phyloP scores from a whole-genome alignment of 306 rosid species.

The Canavalia gladiata region DNA sequence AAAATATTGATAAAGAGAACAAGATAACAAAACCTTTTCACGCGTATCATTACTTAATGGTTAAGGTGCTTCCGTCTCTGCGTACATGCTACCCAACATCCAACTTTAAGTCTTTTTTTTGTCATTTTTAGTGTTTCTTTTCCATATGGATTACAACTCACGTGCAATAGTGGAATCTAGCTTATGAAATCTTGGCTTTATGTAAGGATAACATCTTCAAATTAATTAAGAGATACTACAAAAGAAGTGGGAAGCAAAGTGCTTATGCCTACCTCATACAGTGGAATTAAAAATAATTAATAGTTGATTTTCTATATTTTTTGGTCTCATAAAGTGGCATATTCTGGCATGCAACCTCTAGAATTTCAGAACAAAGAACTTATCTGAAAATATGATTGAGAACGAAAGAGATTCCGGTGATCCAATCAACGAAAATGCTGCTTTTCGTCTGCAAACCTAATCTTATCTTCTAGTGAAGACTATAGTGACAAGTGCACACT shows the following conservation, averaged over 20 bases:
- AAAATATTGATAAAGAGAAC: neutral
- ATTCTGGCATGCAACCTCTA: slow-evolving; percentile 15
- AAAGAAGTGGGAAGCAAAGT: slow-evolving; percentile 7
- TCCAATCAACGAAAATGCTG: slow-evolving; percentile 21
- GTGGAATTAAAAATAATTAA: slow-evolving; percentile 4
- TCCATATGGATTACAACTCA: neutral
- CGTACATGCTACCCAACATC: slow-evolving; percentile 9
- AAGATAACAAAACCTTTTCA: neutral
- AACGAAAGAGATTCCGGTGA: slow-evolving; percentile 20
- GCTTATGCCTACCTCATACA: slow-evolving; percentile 11
- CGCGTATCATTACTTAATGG: neutral
- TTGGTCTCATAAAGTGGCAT: neutral
- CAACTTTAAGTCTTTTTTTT: neutral
- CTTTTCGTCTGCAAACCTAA: slow-evolving; percentile 29
- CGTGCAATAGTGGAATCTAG: neutral
- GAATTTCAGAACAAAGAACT: slow-evolving; percentile 39
- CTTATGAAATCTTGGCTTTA: slow-evolving; percentile 8
- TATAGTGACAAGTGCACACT: neutral
- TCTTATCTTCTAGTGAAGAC: slow-evolving; percentile 19
- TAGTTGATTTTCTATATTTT: neutral
- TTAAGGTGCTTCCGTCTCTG: neutral
- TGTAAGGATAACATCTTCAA: slow-evolving; percentile 2
- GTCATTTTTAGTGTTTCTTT: neutral
- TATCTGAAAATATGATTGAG: neutral
- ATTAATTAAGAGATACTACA: neutral